Evolutionary conservation across 1,284 basidiomycete genomes (phyloP).

Genomic region (Xanthoconium separans): DNA sequence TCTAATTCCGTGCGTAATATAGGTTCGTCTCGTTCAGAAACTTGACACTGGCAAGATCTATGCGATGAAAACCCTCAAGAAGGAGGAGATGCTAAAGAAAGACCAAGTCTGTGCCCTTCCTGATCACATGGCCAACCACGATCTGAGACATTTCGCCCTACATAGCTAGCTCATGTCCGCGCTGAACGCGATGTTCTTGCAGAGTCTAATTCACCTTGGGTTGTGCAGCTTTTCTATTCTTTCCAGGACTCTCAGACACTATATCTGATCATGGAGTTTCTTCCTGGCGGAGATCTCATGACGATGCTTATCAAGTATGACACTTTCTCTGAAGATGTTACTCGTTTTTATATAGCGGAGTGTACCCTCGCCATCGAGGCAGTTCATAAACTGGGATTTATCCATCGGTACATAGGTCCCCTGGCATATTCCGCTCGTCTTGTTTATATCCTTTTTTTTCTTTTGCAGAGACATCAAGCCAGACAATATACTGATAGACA

Average conservation of each 20-base stretch:
- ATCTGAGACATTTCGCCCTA: constrained; percentile 34
- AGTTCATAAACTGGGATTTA: constrained; percentile 91
- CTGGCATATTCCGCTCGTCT: not conserved
- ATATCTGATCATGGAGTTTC: constrained; percentile 99
- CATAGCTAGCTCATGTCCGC: constrained; percentile 88
- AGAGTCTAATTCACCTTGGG: constrained; percentile 97
- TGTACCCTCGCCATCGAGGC: constrained; percentile 89
- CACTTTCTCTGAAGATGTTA: constrained; percentile 98
- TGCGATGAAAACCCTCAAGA: constrained; percentile 98
- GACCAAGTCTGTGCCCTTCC: constrained; percentile 69
- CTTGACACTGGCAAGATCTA: constrained; percentile 97
- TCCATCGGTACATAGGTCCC: constrained; percentile 61
- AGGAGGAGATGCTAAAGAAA: constrained; percentile 99
- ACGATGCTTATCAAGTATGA: constrained; percentile 99
- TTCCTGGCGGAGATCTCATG: constrained; percentile 99
- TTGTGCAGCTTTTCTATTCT: constrained; percentile 96
- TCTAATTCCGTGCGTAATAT: constrained; percentile 49
- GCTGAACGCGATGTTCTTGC: constrained; percentile 90
- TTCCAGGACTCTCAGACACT: constrained; percentile 96
- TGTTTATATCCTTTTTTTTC: not conserved
- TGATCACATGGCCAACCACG: not conserved
- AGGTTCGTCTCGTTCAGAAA: constrained; percentile 97
- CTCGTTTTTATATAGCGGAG: constrained; percentile 97
- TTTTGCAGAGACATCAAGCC: constrained; percentile 85
- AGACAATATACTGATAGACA: constrained; percentile 94